Percentiles rank a stretch among this genome's conserved stretches.
phyloP scores from a whole-genome alignment of 164 flowering plant genomes.

The Vitis labrusca region DNA sequence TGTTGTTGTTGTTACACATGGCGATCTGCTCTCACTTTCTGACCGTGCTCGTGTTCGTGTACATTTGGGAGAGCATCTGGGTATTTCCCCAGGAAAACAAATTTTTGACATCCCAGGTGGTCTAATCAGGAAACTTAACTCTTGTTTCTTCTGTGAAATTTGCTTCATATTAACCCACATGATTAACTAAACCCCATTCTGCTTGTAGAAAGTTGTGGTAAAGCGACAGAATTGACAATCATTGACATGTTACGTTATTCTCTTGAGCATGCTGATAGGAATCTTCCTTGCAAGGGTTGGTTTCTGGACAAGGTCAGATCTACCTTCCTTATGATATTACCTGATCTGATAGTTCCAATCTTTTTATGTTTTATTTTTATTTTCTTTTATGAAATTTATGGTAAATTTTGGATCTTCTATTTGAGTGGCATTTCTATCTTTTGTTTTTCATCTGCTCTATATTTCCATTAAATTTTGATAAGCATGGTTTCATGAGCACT shows the following conservation, averaged over 20 bases:
- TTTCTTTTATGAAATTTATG: neutral
- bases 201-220: constrained; percentile 53
- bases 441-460: too few species aligned
- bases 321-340: neutral
- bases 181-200: constrained; percentile 1
- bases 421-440: neutral
- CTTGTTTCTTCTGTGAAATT: neutral
- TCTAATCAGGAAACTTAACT: neutral
- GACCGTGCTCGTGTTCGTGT: constrained; percentile 63
- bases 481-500: too few species aligned
- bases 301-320: constrained; percentile 30
- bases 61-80: constrained; percentile 68
- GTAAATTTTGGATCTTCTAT: neutral
- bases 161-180: neutral
- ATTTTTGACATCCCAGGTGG: constrained; percentile 91
- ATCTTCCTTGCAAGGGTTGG: constrained; percentile 44
- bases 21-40: constrained; percentile 61
- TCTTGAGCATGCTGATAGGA: constrained; percentile 78
- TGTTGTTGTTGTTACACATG: constrained; percentile 75
- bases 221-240: constrained; percentile 42
- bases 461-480: too few species aligned
- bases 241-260: constrained; percentile 60
- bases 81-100: constrained; percentile 68
- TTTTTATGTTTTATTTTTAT: neutral
- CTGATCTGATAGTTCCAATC: neutral